A percentile compares a stretch with the other conserved stretches of the same genome.
Evolutionary conservation across 1,284 basidiomycete species (phyloP).

Genomic region (Erythrobasidium hasegawianum): DNA sequence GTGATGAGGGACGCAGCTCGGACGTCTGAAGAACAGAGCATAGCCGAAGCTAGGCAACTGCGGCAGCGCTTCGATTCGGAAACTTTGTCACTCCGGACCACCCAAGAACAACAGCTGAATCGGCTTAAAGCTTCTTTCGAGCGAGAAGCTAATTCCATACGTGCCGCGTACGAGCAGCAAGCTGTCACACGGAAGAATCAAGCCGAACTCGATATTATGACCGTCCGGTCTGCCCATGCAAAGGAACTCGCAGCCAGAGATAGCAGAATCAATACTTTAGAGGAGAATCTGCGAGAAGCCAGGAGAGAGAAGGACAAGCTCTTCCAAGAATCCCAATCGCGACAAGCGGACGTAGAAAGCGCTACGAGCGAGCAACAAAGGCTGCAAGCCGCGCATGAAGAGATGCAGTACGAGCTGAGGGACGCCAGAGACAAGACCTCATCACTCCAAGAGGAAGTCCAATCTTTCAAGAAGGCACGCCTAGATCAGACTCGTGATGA

Average conservation of each 20-base stretch:
- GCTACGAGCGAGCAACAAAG: conserved; percentile 46
- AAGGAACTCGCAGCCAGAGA: conserved; percentile 60
- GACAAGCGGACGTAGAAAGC: conserved; percentile 81
- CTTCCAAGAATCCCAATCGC: conserved; percentile 76
- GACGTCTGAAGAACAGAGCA: conserved; percentile 49
- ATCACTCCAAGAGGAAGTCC: conserved; percentile 45
- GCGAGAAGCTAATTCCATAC: conserved; percentile 62
- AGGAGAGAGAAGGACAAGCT: conserved; percentile 67
- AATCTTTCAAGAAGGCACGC: conserved; percentile 41
- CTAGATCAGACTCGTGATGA: conserved; percentile 39
- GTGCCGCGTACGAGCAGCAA: conserved; percentile 71
- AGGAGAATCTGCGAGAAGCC: conserved; percentile 64
- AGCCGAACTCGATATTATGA: conserved; percentile 69
- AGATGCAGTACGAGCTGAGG: conserved; percentile 77
- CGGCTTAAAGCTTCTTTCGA: conserved; percentile 69
- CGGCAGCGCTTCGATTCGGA: conserved; percentile 59
- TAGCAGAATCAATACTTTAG: conserved; percentile 64
- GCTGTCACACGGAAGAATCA: conserved; percentile 62
- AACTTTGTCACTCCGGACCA: conserved; percentile 51
- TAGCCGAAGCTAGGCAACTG: conserved; percentile 58
- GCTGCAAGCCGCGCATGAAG: conserved; percentile 52
- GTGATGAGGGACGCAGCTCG: conserved; percentile 46
- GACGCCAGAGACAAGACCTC: conserved; percentile 58
- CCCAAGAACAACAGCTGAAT: conserved; percentile 67
- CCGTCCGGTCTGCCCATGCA: conserved; percentile 65